These are phyloP conservation scores for Aspergillus carlsbadensis DNA, from an alignment of 495 filamentous ascomycete species.

Conservation along the genomic window DNA sequence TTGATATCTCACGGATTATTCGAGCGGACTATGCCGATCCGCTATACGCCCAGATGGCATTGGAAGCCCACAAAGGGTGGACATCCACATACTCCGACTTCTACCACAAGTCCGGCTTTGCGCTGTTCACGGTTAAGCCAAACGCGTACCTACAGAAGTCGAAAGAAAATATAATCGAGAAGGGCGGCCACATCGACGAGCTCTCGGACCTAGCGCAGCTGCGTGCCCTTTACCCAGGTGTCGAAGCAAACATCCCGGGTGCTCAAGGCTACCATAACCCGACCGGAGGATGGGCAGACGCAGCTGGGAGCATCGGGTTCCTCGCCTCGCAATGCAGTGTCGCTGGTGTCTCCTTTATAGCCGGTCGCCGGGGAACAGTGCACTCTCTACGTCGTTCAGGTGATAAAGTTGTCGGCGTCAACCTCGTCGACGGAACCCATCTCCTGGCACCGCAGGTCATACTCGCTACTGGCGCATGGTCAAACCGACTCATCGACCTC, in stretches of 20 bases:
- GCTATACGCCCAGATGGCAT: conserved; percentile 62
- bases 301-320: conserved; percentile 60
- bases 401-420: conserved; percentile 21
- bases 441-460: conserved; percentile 66
- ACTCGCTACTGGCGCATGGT: conserved; percentile 84
- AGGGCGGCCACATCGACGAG: conserved; percentile 29
- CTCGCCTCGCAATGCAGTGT: conserved; percentile 39
- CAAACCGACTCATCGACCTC: conserved; percentile 64
- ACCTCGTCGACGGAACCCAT: conserved; percentile 38
- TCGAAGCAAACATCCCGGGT: conserved; percentile 48
- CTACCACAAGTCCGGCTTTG: conserved; percentile 37
- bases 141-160: conserved; percentile 25
- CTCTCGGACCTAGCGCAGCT: conserved; percentile 38
- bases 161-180: conserved; percentile 41
- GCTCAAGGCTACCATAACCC: conserved; percentile 70
- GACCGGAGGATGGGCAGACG: conserved; percentile 73
- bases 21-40: conserved; percentile 71
- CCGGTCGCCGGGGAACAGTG: conserved; percentile 25
- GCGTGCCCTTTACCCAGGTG: conserved; percentile 45
- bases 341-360: conserved; percentile 32
- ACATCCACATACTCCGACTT: conserved; percentile 33
- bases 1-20: conserved; percentile 70
- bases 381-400: conserved; percentile 26
- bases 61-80: conserved; percentile 68
- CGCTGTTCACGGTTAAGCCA: background rate